Evolutionary conservation across 2,329 filamentous ascomycete genomes (phyloP), one percentile per base, ranked within the genome.

Genomic region (Xylaria sp.): DNA sequence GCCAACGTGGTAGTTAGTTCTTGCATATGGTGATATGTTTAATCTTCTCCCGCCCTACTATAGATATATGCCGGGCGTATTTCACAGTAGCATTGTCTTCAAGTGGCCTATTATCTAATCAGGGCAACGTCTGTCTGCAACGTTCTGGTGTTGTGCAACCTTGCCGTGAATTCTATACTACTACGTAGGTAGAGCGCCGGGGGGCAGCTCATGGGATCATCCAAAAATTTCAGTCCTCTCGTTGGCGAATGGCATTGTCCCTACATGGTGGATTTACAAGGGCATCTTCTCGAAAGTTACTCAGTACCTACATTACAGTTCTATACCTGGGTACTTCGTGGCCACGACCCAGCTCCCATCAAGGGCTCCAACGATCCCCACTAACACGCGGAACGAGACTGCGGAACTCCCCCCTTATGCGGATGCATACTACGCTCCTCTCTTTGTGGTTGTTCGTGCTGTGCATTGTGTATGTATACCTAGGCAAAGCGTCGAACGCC

Each of bases 201-300:
- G 58, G 59, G 45, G 38, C 17, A 55, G 66, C 63, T 69, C 69
- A 69, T 69, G 61, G 55, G 67, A 71, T 55, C 68, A 70, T 27
- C 66, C 54, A 70, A 58, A 66, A 54, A 70, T 70, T 67, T 69
- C 59, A 51, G 38, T 50, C 39, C 17, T 33, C 17, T 50, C 56
- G 31, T 59, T 39, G 57, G 54, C 67, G 65, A 66, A 68, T 63
- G 33, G n/a, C 15, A 68, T 56, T 10, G 49, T 15, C 10, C 42
- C 20, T 31, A 44, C 27, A 27, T 49, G 54, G 45, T 61, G 56
- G 61, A 56, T 38, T 38, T 66, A 38, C 53, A 51, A 56, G 36
- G 55, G 57, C 36, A 47, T 29, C 20, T 65, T 65, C 56, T 64
- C 61, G 61, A 66, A 66, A 66, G 36, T 25, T 44, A 60, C 33